A percentile compares a stretch with the other conserved stretches of the same genome.
These are phyloP conservation scores for Tylopilus sp. DNA, from an alignment of 768 basidiomycete genomes.

Conservation along the genomic window DNA sequence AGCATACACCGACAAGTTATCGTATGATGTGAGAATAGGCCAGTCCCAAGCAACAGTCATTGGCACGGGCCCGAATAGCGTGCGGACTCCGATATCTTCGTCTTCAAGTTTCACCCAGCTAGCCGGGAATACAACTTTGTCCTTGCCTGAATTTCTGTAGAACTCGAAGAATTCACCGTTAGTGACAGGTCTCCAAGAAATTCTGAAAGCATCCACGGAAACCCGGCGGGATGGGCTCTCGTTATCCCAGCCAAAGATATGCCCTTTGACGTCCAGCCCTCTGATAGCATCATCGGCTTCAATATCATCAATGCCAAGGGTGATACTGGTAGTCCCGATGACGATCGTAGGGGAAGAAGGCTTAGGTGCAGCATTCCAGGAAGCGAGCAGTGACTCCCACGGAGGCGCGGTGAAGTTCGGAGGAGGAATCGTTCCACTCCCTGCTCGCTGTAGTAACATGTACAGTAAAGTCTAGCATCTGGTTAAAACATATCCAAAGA, in stretches of 20 bases:
- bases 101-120: slow-evolving; percentile 21
- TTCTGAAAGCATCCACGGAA: slow-evolving; percentile 64
- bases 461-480: slow-evolving; percentile 73
- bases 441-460: slow-evolving; percentile 85
- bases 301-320: slow-evolving; percentile 78
- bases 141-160: slow-evolving; percentile 45
- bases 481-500: slow-evolving; percentile 2
- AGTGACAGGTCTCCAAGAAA: slow-evolving; percentile 83
- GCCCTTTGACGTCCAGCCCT: slow-evolving; percentile 40
- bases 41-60: slow-evolving; percentile 77
- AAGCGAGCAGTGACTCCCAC: slow-evolving; percentile 54
- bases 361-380: slow-evolving; percentile 45
- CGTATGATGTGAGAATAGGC: slow-evolving; percentile 81
- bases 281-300: slow-evolving; percentile 61
- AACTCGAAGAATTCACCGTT: slow-evolving; percentile 84
- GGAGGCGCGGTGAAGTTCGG: slow-evolving; percentile 67
- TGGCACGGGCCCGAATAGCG: slow-evolving; percentile 80
- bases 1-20: slow-evolving; percentile 77
- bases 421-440: slow-evolving; percentile 76
- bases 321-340: slow-evolving; percentile 56
- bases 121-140: slow-evolving; percentile 34
- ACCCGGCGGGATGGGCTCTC: slow-evolving; percentile 70
- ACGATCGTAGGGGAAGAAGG: slow-evolving; percentile 45
- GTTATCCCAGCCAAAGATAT: slow-evolving; percentile 95
- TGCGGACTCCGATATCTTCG: slow-evolving; percentile 57